Base-by-base conservation (phyloP, 2,329 filamentous ascomycete species). In the Pseudogymnoascus destructans region DNA sequence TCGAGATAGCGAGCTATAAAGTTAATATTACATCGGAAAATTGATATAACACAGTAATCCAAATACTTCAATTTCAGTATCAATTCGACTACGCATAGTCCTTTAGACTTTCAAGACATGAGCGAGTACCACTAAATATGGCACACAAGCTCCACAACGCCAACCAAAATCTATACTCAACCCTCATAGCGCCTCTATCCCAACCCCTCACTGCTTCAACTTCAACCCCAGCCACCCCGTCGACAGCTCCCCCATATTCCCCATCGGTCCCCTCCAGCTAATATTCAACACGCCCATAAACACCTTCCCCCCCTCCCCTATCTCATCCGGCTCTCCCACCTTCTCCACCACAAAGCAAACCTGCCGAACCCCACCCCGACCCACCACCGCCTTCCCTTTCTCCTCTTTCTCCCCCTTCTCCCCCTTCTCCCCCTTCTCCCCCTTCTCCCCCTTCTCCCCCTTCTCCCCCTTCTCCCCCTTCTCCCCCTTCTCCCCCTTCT, bases 221-320 rank as follows among this genome's bases (percentile, higher is more conserved):
- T 78, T 76, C 59, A 79, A 77, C 10, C 81, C 80, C 62, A 95
- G 73, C 77, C 86, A 92, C 8, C 91, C 91, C 5, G 93, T 98
- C 46, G 85, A 89, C 68, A 98, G 74, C 65, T 84, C 91, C 0
- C 93, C 93, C 65, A 82, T 80, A 72, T 92, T 93, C 0, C 93
- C 93, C 86, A 96, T 91, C 61, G 87, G 81, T 35, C 87, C 86
- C 62, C 88, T 79, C 93, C 93, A 98, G 58, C 89, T 86, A 60
- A 97, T 87, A 42, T 84, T 85, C 64, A 97, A 72, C 62, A 93
- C 84, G 4, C 91, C 92, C 68, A 97, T 82, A 17, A 85, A 75
- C 35, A 87, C 74, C 63, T 81, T 74, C 55, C 78, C 79, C 57
- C 74, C 73, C 40, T 62, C 68, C 19, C 56, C 65, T 19, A 64